Percentiles rank a stretch among this genome's conserved stretches.
Evolutionary conservation across 2,329 filamentous ascomycete genomes (phyloP).

Genomic region (Rhytidhysteron rufulum): DNA sequence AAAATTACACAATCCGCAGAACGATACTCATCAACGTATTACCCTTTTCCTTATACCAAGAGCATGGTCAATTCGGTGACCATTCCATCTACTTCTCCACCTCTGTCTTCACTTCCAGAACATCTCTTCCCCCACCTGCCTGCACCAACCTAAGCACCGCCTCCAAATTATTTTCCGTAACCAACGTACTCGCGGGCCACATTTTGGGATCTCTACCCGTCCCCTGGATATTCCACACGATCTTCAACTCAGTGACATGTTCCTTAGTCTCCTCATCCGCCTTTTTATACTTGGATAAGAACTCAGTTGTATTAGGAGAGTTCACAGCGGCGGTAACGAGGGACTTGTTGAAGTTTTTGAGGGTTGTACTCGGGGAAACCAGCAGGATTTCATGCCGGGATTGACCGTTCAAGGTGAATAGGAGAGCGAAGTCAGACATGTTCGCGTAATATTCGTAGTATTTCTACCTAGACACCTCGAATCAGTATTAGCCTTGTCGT

Average conservation of each 20-base stretch:
- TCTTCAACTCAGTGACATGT: slow-evolving; percentile 25
- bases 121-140: slow-evolving; percentile 28
- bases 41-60: too few species aligned
- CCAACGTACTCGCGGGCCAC: slow-evolving; percentile 28
- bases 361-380: slow-evolving; percentile 4
- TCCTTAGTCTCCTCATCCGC: slow-evolving; percentile 18
- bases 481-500: neutral
- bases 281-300: slow-evolving; percentile 33
- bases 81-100: slow-evolving; percentile 11
- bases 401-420: slow-evolving; percentile 33
- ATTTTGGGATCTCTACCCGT: slow-evolving; percentile 28
- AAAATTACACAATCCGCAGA: too few species aligned
- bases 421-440: slow-evolving; percentile 20
- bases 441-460: neutral
- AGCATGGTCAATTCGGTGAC: neutral
- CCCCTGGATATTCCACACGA: slow-evolving; percentile 24
- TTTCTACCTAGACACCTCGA: neutral
- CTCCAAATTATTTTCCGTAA: slow-evolving; percentile 31
- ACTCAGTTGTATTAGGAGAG: slow-evolving; percentile 31
- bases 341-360: slow-evolving; percentile 7
- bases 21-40: too few species aligned
- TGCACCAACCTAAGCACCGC: slow-evolving; percentile 27
- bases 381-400: slow-evolving; percentile 29
- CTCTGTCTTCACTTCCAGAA: slow-evolving; percentile 28
- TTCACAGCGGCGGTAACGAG: slow-evolving; percentile 9